Evolutionary conservation across 805 yeast species (phyloP), one percentile per base, ranked within the genome.

Genomic region (Teunomyces funiuensis): DNA sequence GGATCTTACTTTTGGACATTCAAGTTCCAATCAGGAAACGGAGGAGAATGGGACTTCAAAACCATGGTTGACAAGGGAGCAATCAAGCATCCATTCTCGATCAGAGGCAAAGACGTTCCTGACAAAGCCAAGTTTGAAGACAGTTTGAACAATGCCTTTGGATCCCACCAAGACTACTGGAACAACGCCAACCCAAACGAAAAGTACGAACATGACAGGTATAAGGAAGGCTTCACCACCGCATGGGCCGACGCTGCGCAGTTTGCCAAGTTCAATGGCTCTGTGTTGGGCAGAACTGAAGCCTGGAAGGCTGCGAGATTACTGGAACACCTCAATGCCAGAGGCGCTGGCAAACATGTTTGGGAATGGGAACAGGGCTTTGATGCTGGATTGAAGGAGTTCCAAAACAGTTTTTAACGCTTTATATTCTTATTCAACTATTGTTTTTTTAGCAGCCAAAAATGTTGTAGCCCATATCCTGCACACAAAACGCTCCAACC

Each of bases 361-460:
- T 91, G 97, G 96, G 96, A 86, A 61, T 91, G 88, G 85, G 88
- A 84, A 19, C 95, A 85, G 51, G 97, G 96, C 0, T 89, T 79
- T 54, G 78, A 77, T 37, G 74, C 76, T 36, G 97, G 88, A 0
- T 50, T 78, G 25, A 60, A 62, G 27, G 71, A 70, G 37, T 81
- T 73, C 29, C 25, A 16, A 11, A 18, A 28, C 17, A 27, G 33
- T 20, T 28, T 28, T 13, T 28, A 28, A 15, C n/a, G 10, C n/a
- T 25, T 25, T 25, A 10, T 23, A 5, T 25, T 25, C 1, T 25
- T 25, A 10, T 25, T 25, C 3, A 10, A 10, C 10, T 28, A 5
- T 31, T 18, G 34, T 6, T 6, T 17, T 18, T 28, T 20, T n/a
- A 20, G 26, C 40, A 37, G 20, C 33, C 40, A 28, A 37, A 14